Percentiles rank a stretch among this genome's conserved stretches.
Evolutionary conservation across 208 protist species (phyloP).

Genomic region (Acanthamoeba lenticulata): DNA sequence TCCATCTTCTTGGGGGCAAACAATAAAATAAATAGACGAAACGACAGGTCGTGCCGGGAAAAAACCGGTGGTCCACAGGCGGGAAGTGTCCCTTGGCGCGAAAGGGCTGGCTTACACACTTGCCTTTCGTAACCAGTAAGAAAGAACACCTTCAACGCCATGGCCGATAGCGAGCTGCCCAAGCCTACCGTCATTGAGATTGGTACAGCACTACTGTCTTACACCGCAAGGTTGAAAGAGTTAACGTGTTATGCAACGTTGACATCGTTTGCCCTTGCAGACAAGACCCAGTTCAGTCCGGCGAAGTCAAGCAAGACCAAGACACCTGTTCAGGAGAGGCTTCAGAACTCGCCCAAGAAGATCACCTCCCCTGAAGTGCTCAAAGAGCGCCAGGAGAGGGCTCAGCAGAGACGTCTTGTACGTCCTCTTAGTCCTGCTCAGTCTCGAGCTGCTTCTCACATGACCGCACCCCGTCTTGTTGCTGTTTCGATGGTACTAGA

Average conservation of each 20-base stretch:
- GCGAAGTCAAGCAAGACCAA: not conserved
- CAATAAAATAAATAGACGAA: not conserved
- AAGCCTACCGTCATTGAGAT: conserved; percentile 13
- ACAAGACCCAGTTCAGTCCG: not conserved
- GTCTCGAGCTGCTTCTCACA: not conserved
- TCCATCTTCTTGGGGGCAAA: too few relatives aligned
- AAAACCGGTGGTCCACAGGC: not conserved
- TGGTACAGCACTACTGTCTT: not conserved
- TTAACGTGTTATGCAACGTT: not conserved
- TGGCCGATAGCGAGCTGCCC: not conserved
- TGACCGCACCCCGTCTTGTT: not conserved
- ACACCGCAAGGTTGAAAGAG: too few relatives aligned
- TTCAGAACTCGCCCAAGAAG: conserved; percentile 49
- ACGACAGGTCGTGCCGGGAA: not conserved
- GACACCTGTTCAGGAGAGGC: not conserved
- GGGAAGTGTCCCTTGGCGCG: not conserved
- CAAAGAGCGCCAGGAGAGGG: not conserved
- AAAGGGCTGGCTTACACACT: not conserved
- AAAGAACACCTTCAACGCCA: not conserved
- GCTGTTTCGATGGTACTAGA: not conserved
- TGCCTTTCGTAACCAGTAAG: not conserved
- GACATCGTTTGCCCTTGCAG: not conserved
- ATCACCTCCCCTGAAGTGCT: not conserved
- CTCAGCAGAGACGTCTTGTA: not conserved
- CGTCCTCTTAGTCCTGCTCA: not conserved